Conservation (phyloP, 371 early-diverging fungal species). For the Mucor plumbeus region DNA sequence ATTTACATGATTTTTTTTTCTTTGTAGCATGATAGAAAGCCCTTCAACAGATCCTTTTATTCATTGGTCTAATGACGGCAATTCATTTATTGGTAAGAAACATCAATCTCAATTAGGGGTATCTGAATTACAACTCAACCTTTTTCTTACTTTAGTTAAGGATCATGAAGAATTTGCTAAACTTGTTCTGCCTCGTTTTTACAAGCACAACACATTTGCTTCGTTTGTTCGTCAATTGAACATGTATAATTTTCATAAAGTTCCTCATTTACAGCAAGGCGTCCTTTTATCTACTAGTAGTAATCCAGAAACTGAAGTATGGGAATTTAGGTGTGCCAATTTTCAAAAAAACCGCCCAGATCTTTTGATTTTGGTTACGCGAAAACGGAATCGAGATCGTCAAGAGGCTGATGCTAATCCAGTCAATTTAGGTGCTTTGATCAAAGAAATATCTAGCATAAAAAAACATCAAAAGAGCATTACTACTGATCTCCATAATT, state of each 20-base stretch:
- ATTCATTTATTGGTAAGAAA: constrained; percentile 67
- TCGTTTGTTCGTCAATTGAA: constrained; percentile 89
- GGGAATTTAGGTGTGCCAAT: constrained; percentile 62
- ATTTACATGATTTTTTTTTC: not conserved
- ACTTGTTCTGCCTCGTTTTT: constrained; percentile 71
- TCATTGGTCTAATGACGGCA: constrained; percentile 76
- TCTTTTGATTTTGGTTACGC: constrained; percentile 52
- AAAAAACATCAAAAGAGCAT: constrained; percentile 85
- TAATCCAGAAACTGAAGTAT: constrained; percentile 37
- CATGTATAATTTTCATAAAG: constrained; percentile 76
- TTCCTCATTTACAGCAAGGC: constrained; percentile 76
- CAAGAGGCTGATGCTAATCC: constrained; percentile 33
- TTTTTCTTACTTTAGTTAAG: constrained; percentile 42
- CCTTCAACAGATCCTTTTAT: constrained; percentile 66
- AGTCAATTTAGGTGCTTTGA: constrained; percentile 50
- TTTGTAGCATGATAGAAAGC: constrained; percentile 71
- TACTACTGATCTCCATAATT: constrained; percentile 74
- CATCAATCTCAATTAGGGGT: not conserved
- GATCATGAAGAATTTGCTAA: constrained; percentile 81
- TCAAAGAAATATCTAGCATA: constrained; percentile 80
- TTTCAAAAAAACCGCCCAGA: constrained; percentile 59
- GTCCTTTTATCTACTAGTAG: constrained; percentile 51
- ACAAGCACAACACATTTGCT: constrained; percentile 86
- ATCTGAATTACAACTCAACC: not conserved
- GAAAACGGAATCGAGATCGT: constrained; percentile 52